phyloP scores from a whole-genome alignment of 352 stramenopile genomes.

The Globisporangium uncinulatum region DNA sequence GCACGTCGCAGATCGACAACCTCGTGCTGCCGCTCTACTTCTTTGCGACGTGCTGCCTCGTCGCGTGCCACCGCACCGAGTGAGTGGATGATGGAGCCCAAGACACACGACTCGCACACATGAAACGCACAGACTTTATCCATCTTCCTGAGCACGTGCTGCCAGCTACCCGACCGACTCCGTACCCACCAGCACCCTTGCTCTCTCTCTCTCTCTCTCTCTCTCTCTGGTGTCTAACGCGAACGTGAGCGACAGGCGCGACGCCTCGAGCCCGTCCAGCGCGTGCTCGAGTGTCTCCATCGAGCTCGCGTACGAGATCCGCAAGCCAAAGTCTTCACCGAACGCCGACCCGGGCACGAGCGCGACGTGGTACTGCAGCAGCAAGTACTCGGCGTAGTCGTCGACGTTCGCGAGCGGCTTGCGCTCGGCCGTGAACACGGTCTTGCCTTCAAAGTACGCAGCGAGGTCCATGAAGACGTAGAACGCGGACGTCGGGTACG shows the following conservation, averaged over 20 bases:
- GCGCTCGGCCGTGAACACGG: conserved; percentile 22
- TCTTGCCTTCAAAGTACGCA: conserved; percentile 66
- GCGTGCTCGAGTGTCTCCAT: conserved; percentile 76
- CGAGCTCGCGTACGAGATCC: conserved; percentile 94
- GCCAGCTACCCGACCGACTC: not conserved
- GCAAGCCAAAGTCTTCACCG: conserved; percentile 87
- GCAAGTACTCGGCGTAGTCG: conserved; percentile 90
- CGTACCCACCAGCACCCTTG: too few relatives aligned
- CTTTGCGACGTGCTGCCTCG: conserved; percentile 45
- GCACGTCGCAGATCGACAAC: conserved; percentile 81
- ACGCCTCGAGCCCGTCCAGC: conserved; percentile 54
- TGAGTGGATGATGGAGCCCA: not conserved
- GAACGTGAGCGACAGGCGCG: conserved; percentile 46
- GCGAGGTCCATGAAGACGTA: conserved; percentile 94
- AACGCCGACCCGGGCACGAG: conserved; percentile 96
- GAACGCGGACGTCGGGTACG: conserved; percentile 92
- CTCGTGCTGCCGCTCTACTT: conserved; percentile 74
- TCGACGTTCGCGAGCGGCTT: conserved; percentile 34
- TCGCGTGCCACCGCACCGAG: conserved; percentile 23
- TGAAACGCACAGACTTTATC: not conserved
- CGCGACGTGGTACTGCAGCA: conserved; percentile 88
- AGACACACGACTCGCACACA: not conserved
- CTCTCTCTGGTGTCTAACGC: conserved; percentile 14
- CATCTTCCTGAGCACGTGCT: not conserved
- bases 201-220: not conserved